Base-by-base conservation (phyloP, 2,329 filamentous ascomycete genomes). In the Hypomyces rosellus region DNA sequence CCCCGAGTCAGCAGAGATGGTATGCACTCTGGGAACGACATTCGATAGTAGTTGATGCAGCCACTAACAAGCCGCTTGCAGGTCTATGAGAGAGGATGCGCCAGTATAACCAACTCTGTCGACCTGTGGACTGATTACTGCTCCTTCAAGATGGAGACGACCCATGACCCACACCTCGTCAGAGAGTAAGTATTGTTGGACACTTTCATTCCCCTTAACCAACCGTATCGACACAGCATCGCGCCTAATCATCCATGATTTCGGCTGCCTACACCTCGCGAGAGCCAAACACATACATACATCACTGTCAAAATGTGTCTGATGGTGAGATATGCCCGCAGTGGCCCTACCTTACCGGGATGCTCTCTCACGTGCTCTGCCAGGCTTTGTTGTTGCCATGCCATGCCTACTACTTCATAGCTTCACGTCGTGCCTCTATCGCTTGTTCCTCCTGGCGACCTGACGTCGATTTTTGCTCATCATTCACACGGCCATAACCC, bases 111-210 rank as follows among this genome's bases (percentile, higher is more conserved):
- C 50, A 89, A 88, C 65, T 97, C 92, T 34, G 91, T 96, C 63
- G 93, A 99, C 67, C 77, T 99, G 53, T 99, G 93, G 93, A 88
- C 89, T 48, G 91, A 95, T 63, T 99, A 96, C 74, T 97, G 92
- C 75, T 82, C 85, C 63, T 97, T 97, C 82, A 97, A 97, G 71
- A 90, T 93, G 74, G 90, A 97, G 68, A 97, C 93, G 51, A 93
- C 88, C 61, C 93, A 99, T 73, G 90, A 95, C 67, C 81, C 89
- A 63, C 88, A 95, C 67, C 80, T 95, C 71, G 95, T 96, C 75
- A 86, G 93, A 95, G 93, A 97, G 93, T 99, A 96, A 97, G 93
- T 97, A 80, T 75, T 72, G 55, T 57, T 61, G 66, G 70, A 73
- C 76, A 77, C 55, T 84, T 84, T 84, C 77, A 77, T 84, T 77